Evolutionary conservation across 495 filamentous ascomycete species (phyloP), one percentile per base, ranked within the genome.

Genomic region (Penicillium cosmopolitanum): DNA sequence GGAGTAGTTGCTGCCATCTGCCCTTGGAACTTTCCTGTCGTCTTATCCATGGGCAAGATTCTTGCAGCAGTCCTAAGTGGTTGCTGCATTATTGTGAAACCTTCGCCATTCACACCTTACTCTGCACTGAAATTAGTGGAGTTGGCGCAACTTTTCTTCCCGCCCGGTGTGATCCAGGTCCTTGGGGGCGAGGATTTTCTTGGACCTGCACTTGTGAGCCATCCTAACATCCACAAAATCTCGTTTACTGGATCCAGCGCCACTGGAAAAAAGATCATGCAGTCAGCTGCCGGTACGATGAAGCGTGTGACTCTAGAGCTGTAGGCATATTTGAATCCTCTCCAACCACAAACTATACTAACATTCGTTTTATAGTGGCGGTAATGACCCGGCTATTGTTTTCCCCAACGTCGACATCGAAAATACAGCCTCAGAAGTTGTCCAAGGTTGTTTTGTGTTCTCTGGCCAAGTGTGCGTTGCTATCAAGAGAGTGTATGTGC

Each of bases 401-500:
- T 82, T 80, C 56, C 73, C 77, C 2, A 86, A 89, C 66, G 84
- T 83, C n/a, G 84, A 89, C 55, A 76, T 90, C 36, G 77, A 81
- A 35, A 76, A 79, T 50, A 77, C 65, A 83, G 42, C 25, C 16
- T 12, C 34, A 3, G 13, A 28, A 10, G 50, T 85, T 66, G 79
- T 44, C 7, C 42, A 44, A 19, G 42, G 42, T 4, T 73, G 44
- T 79, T 82, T 44, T 78, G 78, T 1, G 85, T 88, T 58, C 82
- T 86, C 59, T 85, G 81, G 66, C 35, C 74, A 76, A 54, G 72
- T 86, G 16, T 87, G 85, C 67, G 77, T 86, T 51, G 80, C 80
- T 21, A 79, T 81, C 31, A 90, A 90, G 70, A 80, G 88, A 4
- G 76, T 91, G 57, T 90, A 89, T 66, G 81, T 91, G 16, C 87